These are phyloP conservation scores for Euphorbia tirucalli DNA, from an alignment of 345 rosid species.

Conservation along the genomic window DNA sequence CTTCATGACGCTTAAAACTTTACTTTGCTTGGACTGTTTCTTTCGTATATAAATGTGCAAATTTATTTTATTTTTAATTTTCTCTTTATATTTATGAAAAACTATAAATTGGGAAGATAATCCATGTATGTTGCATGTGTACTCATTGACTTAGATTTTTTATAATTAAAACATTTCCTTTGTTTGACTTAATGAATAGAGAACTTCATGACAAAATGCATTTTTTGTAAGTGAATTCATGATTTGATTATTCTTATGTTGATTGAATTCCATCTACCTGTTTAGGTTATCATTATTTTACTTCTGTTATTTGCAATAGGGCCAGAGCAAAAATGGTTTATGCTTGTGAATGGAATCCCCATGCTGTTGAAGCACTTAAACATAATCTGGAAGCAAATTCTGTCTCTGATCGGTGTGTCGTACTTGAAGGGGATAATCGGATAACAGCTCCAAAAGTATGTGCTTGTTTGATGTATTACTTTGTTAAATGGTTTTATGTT, in stretches of 20 bases:
- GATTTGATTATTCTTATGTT: not conserved
- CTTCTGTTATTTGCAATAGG: constrained; percentile 38
- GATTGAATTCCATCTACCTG: not conserved
- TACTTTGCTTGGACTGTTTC: not conserved
- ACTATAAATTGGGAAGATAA: not conserved
- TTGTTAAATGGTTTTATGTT: not conserved
- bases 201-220: not conserved
- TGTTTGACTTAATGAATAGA: not conserved
- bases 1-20: constrained; percentile 6
- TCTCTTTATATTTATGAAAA: not conserved
- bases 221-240: not conserved
- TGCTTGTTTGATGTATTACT: not conserved
- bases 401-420: constrained; percentile 68
- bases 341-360: constrained; percentile 97
- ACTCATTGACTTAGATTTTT: not conserved
- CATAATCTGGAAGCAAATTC: constrained; percentile 64
- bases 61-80: not conserved
- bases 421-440: constrained; percentile 85
- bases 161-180: not conserved
- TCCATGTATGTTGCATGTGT: not conserved
- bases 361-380: constrained; percentile 79
- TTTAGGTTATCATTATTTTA: not conserved
- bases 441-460: constrained; percentile 72
- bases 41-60: constrained; percentile 4
- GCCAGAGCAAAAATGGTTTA: constrained; percentile 78